These are phyloP conservation scores for Mallotus repandus DNA, from an alignment of 441 rosid species.

Conservation along the genomic window DNA sequence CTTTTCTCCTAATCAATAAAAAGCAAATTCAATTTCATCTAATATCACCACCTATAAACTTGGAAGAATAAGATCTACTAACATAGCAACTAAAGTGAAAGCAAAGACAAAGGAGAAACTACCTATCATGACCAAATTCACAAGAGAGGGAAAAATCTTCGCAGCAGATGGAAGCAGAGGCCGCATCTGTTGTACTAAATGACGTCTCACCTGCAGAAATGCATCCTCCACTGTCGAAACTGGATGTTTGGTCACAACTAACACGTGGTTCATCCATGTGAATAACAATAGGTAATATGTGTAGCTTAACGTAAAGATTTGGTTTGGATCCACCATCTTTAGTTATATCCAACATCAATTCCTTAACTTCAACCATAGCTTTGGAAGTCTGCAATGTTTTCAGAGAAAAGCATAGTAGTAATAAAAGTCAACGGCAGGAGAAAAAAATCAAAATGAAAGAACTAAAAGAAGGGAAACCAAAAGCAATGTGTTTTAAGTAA, in stretches of 20 bases:
- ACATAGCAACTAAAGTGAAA: slow-evolving; percentile 11
- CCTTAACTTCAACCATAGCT: slow-evolving; percentile 72
- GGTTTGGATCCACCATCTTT: slow-evolving; percentile 81
- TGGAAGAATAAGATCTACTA: neutral
- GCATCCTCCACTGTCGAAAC: slow-evolving; percentile 40
- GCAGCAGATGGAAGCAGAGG: slow-evolving; percentile 70
- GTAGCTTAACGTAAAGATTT: slow-evolving; percentile 64
- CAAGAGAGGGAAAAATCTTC: slow-evolving; percentile 78
- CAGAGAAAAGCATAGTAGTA: slow-evolving; percentile 20
- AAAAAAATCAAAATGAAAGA: slow-evolving; percentile 1
- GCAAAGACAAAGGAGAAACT: slow-evolving; percentile 15
- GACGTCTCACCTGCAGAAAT: slow-evolving; percentile 46
- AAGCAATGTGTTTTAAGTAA: slow-evolving; percentile 1
- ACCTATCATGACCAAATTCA: slow-evolving; percentile 95
- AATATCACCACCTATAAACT: neutral
- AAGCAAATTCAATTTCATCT: neutral
- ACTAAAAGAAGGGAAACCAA: neutral
- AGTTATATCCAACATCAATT: slow-evolving; percentile 68
- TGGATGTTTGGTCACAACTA: slow-evolving; percentile 54
- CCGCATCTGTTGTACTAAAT: slow-evolving; percentile 47
- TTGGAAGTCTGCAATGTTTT: slow-evolving; percentile 65
- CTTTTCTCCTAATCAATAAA: neutral
- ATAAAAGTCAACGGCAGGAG: slow-evolving; percentile 3
- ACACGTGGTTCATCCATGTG: slow-evolving; percentile 60
- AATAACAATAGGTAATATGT: slow-evolving; percentile 64